These are phyloP conservation scores for Closterium sp. DNA, from an alignment of 139 green algal species.

Conservation along the genomic window DNA sequence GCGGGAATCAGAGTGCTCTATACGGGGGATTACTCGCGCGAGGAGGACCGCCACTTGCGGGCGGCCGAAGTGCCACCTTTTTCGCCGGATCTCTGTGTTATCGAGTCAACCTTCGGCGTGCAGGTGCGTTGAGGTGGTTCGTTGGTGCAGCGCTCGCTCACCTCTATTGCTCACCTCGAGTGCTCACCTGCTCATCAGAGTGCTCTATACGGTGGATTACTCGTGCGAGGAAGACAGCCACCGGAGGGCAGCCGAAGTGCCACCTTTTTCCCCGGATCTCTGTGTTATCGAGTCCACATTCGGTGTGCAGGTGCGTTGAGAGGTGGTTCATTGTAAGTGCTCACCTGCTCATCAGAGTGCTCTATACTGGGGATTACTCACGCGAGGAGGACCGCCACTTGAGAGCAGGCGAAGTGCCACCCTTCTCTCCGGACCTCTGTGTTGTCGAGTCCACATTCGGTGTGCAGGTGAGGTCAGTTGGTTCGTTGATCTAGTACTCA, in stretches of 20 bases:
- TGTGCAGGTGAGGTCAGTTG: constrained; percentile 84
- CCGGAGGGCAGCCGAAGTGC: constrained; percentile 82
- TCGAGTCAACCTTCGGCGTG: constrained; percentile 93
- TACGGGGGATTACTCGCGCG: too few relatives aligned
- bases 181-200: too few relatives aligned
- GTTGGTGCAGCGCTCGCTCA: too few relatives aligned
- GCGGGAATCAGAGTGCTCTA: constrained; percentile 88
- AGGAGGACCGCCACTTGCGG: constrained; percentile 72
- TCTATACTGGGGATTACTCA: constrained; percentile 45
- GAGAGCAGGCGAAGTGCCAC: constrained; percentile 84
- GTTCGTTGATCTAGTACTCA: too few relatives aligned
- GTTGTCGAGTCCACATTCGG: constrained; percentile 90
- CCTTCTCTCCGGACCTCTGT: constrained; percentile 74
- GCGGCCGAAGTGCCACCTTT: constrained; percentile 84
- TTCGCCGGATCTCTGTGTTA: constrained; percentile 72
- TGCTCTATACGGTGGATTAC: constrained; percentile 84
- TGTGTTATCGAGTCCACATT: constrained; percentile 85
- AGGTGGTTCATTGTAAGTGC: too few relatives aligned
- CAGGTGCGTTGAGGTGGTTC: too few relatives aligned
- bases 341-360: too few relatives aligned
- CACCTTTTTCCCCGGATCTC: constrained; percentile 75
- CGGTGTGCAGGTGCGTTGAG: constrained; percentile 82
- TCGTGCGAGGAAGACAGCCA: constrained; percentile 52
- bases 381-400: constrained; percentile 56
- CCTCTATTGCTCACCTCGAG: too few relatives aligned